Evolutionary conservation across 768 basidiomycete species (phyloP).

Genomic region (Macrolepiota dolichaula): DNA sequence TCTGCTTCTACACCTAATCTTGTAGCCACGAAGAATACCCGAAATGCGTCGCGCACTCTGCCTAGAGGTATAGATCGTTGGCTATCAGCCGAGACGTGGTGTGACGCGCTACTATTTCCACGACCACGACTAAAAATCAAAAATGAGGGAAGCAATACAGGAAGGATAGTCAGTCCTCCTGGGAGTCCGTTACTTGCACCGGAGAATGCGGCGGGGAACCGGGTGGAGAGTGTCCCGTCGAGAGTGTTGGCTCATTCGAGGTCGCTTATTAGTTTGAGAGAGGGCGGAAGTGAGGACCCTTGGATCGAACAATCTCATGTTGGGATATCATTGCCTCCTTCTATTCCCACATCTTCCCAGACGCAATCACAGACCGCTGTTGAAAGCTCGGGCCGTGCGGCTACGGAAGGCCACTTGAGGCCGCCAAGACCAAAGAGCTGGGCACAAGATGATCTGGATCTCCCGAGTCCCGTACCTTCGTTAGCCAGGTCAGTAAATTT

Average conservation of each 20-base stretch:
- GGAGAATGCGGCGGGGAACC: slow-evolving; percentile 9
- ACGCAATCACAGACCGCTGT: background rate
- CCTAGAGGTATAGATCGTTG: slow-evolving; percentile 56
- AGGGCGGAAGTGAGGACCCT: slow-evolving; percentile 7
- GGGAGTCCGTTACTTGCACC: slow-evolving; percentile 34
- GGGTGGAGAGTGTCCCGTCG: slow-evolving; percentile 31
- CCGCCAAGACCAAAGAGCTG: slow-evolving; percentile 54
- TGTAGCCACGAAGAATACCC: slow-evolving; percentile 17
- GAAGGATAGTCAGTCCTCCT: slow-evolving; percentile 47
- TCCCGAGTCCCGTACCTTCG: slow-evolving; percentile 59
- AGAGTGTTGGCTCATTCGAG: slow-evolving; percentile 48
- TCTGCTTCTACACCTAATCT: slow-evolving; percentile 71
- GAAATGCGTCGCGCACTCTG: slow-evolving; percentile 6
- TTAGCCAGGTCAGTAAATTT: slow-evolving; percentile 39
- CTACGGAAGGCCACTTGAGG: background rate
- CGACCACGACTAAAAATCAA: slow-evolving; percentile 65
- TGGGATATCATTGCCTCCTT: slow-evolving; percentile 1
- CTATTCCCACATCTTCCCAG: slow-evolving; percentile 7
- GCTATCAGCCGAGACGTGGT: slow-evolving; percentile 78
- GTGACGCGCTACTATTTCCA: slow-evolving; percentile 75
- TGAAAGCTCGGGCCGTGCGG: slow-evolving; percentile 8
- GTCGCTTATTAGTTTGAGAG: slow-evolving; percentile 36
- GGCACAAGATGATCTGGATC: slow-evolving; percentile 54
- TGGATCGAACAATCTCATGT: background rate
- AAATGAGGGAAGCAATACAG: slow-evolving; percentile 26